phyloP scores from a whole-genome alignment of 148 eudicot genomes.

The Amaranthus cruentus region DNA sequence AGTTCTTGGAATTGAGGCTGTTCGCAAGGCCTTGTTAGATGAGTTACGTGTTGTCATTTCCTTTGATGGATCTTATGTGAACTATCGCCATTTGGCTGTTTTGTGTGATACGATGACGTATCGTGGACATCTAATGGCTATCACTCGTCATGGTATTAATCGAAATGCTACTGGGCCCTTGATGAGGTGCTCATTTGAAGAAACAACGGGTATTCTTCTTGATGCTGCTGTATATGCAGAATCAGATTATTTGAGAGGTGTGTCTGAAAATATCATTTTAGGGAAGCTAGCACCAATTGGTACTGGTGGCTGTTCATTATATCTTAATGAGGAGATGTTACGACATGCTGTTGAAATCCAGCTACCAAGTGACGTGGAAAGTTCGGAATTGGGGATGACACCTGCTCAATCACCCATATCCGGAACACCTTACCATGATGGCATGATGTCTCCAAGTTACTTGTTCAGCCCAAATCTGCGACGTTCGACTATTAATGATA shows the following conservation, averaged over 20 bases:
- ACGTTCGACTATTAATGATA: conserved; percentile 29
- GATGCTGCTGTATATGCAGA: conserved; percentile 99
- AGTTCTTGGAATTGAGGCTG: conserved; percentile 97
- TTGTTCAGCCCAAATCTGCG: conserved; percentile 72
- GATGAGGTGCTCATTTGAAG: conserved; percentile 99
- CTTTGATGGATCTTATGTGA: conserved; percentile 96
- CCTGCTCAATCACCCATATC: conserved; percentile 81
- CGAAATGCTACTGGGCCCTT: conserved; percentile 92
- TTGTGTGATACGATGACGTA: conserved; percentile 98
- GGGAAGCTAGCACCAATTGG: conserved; percentile 99
- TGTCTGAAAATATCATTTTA: conserved; percentile 93
- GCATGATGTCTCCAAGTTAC: conserved; percentile 87
- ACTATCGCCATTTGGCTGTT: conserved; percentile 90
- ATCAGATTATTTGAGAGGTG: conserved; percentile 78
- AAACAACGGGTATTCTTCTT: conserved; percentile 96
- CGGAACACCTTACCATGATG: conserved; percentile 84
- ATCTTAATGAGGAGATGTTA: conserved; percentile 84
- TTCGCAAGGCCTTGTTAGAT: conserved; percentile 82
- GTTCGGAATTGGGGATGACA: conserved; percentile 85
- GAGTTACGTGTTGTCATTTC: conserved; percentile 95
- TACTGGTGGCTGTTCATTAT: conserved; percentile 83
- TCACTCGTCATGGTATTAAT: conserved; percentile 95
- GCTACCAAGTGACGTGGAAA: conserved; percentile 89
- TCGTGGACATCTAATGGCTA: conserved; percentile 98
- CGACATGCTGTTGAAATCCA: conserved; percentile 89